Evolutionary conservation across 2,329 filamentous ascomycete species (phyloP).

Genomic region (Phialocephala sp.): DNA sequence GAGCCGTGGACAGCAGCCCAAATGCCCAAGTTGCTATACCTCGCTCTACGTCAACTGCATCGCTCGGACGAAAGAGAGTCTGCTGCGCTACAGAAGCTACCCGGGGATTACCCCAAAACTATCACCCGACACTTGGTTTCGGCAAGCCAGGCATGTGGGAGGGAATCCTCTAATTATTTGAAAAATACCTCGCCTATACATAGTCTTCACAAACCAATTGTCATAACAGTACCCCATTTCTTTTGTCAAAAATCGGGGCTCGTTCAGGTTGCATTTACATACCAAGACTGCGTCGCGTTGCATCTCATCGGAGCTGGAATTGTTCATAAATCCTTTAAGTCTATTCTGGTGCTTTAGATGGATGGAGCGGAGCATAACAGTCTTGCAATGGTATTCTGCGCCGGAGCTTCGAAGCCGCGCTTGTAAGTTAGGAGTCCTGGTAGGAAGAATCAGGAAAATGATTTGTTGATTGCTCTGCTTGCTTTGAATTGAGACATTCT

Average conservation of each 20-base stretch:
- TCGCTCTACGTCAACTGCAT: slow-evolving; percentile 51
- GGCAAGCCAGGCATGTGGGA: slow-evolving; percentile 71
- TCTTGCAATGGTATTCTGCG: slow-evolving; percentile 10
- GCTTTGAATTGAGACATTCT: not conserved
- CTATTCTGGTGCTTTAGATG: slow-evolving; percentile 13
- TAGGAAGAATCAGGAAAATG: not conserved
- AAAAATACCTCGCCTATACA: slow-evolving; percentile 51
- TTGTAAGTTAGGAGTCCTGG: slow-evolving; percentile 8
- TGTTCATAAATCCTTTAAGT: not conserved
- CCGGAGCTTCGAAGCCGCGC: slow-evolving; percentile 3
- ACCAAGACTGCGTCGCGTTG: not conserved
- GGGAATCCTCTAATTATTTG: slow-evolving; percentile 56
- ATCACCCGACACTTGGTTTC: slow-evolving; percentile 56
- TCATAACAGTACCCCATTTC: slow-evolving; percentile 28
- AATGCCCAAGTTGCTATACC: slow-evolving; percentile 46
- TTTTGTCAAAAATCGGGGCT: slow-evolving; percentile 23
- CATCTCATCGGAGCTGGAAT: not conserved
- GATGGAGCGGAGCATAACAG: slow-evolving; percentile 15
- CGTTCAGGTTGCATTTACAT: slow-evolving; percentile 13
- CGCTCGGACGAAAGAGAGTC: slow-evolving; percentile 63
- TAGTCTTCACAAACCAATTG: slow-evolving; percentile 26
- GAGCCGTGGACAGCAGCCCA: slow-evolving; percentile 46
- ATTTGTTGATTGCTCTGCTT: not conserved
- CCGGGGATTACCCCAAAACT: slow-evolving; percentile 52
- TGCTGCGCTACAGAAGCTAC: slow-evolving; percentile 68